phyloP scores from a whole-genome alignment of 805 yeast genomes.

The Babjeviella inositovora region DNA sequence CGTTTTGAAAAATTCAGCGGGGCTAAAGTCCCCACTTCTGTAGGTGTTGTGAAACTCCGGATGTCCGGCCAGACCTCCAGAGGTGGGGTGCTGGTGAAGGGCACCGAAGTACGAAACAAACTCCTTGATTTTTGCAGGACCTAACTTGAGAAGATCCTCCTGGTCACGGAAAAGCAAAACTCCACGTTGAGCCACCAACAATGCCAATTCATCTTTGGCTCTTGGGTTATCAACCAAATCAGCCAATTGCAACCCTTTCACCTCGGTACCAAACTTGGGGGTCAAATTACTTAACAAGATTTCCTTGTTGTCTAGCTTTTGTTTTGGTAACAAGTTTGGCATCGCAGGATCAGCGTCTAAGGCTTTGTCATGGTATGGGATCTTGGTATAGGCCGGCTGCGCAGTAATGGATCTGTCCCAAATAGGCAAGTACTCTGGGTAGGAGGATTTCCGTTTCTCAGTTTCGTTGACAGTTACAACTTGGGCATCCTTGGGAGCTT shows the following conservation, averaged over 20 bases:
- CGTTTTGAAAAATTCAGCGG: neutral
- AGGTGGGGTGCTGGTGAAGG: constrained; percentile 58
- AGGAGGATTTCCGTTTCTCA: too few relatives aligned
- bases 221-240: constrained; percentile 15
- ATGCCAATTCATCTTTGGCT: constrained; percentile 31
- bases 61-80: constrained; percentile 45
- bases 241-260: constrained; percentile 23
- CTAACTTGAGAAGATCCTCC: too few relatives aligned
- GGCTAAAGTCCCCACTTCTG: constrained; percentile 9
- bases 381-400: too few relatives aligned
- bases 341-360: constrained; percentile 3
- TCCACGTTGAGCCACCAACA: constrained; percentile 28
- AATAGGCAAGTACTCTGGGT: too few relatives aligned
- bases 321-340: constrained; percentile 2
- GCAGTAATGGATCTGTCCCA: too few relatives aligned
- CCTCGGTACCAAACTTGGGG: constrained; percentile 25
- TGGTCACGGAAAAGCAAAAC: constrained; percentile 28
- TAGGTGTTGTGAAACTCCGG: constrained; percentile 52
- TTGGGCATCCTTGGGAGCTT: too few relatives aligned
- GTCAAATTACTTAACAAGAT: too few relatives aligned
- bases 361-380: too few relatives aligned
- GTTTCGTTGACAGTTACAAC: too few relatives aligned
- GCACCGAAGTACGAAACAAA: constrained; percentile 56
- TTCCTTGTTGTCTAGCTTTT: constrained; percentile 3
- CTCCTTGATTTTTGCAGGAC: too few relatives aligned